Evolutionary conservation across 1,284 basidiomycete genomes (phyloP).

Genomic region (Cystobasidium slooffiae): DNA sequence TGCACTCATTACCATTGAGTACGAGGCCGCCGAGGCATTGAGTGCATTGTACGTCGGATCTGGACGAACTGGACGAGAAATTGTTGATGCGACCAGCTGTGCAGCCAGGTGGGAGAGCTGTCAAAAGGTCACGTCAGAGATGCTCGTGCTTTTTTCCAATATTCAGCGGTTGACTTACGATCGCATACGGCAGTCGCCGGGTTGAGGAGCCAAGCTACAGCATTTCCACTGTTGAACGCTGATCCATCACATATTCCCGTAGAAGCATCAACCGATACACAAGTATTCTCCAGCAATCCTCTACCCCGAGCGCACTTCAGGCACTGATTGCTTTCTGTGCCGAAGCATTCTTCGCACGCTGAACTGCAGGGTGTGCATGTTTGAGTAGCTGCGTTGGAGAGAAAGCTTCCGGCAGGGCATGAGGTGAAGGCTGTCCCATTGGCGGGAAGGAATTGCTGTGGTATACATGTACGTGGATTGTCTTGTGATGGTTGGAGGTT

Average conservation of each 20-base stretch:
- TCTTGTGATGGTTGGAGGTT: conserved; percentile 71
- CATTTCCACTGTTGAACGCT: conserved; percentile 59
- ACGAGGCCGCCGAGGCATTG: conserved; percentile 75
- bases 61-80: conserved; percentile 70
- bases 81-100: conserved; percentile 72
- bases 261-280: conserved; percentile 65
- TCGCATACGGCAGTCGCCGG: conserved; percentile 78
- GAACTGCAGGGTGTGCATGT: conserved; percentile 67
- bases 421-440: conserved; percentile 59
- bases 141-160: neutral
- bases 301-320: conserved; percentile 52
- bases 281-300: conserved; percentile 56
- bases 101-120: conserved; percentile 68
- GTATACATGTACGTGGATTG: conserved; percentile 66
- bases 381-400: conserved; percentile 60
- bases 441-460: conserved; percentile 61
- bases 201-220: conserved; percentile 70
- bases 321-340: conserved; percentile 70
- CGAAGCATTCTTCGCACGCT: conserved; percentile 71
- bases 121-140: neutral
- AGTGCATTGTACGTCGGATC: conserved; percentile 70
- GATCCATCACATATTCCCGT: conserved; percentile 68
- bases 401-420: conserved; percentile 70
- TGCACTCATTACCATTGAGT: conserved; percentile 69
- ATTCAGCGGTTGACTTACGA: conserved; percentile 62